A percentile compares a stretch with the other conserved stretches of the same genome.
Conservation (phyloP, 1,139 yeast genomes). For the Diutina scorzettiae region DNA sequence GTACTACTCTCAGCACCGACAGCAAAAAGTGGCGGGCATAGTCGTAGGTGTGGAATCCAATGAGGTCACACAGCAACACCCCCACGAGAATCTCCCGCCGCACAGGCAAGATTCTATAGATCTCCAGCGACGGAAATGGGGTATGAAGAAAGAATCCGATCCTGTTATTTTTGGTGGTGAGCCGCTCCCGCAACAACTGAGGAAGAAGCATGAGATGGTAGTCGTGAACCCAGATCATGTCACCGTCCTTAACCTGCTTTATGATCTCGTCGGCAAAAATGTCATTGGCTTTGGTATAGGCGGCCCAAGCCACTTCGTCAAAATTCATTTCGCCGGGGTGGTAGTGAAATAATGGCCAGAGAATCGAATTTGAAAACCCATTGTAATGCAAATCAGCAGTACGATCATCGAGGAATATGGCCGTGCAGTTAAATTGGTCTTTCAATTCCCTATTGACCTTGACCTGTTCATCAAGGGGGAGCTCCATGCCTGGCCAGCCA, state of each 20-base stretch:
- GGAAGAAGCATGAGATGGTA: conserved; percentile 95
- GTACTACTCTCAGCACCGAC: conserved; percentile 75
- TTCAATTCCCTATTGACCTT: conserved; percentile 59
- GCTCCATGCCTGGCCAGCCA: conserved; percentile 90
- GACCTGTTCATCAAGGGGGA: conserved; percentile 65
- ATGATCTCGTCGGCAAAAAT: conserved; percentile 71
- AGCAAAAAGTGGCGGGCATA: conserved; percentile 96
- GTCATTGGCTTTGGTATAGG: conserved; percentile 87
- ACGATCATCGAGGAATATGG: conserved; percentile 77
- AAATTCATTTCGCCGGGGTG: conserved; percentile 99
- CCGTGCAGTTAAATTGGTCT: conserved; percentile 78
- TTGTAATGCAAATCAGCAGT: conserved; percentile 94
- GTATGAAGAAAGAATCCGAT: conserved; percentile 94
- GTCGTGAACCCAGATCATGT: conserved; percentile 95
- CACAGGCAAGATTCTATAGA: conserved; percentile 90
- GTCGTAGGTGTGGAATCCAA: conserved; percentile 99
- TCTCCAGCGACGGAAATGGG: conserved; percentile 96
- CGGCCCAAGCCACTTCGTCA: conserved; percentile 97
- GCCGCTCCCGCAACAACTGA: conserved; percentile 65
- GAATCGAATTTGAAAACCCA: conserved; percentile 82
- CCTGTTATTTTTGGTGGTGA: conserved; percentile 44
- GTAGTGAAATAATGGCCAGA: conserved; percentile 98
- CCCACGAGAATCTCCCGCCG: conserved; percentile 87
- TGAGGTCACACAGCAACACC: conserved; percentile 83
- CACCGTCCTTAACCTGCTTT: conserved; percentile 64